Evolutionary conservation across 495 filamentous ascomycete genomes (phyloP), one percentile per base, ranked within the genome.

Genomic region (Xanthoparmelia taractica): DNA sequence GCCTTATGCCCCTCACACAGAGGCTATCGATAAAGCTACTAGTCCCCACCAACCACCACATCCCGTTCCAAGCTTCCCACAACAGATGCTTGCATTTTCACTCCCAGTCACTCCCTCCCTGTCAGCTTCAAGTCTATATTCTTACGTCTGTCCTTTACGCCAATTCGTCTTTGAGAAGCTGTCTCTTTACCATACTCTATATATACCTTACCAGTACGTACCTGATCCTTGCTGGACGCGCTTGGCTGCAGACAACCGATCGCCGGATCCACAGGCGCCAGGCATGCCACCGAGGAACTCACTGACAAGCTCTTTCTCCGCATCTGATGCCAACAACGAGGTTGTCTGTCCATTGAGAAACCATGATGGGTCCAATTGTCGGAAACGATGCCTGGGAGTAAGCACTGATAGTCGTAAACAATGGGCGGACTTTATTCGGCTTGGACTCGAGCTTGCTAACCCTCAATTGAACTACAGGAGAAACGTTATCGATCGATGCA

Each of bases 401-500:
- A 90, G 93, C 90, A 63, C 64, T 20, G 27, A 20, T 15, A 59
- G 31, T 68, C 43, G 29, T 58, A 37, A 20, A 55, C 57, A 41
- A 50, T 34, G 27, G 27, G 8, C 17, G 12, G 23, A 37, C 17
- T 57, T 15, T 0, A 33, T 8, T 33, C 29, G 0, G 34, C 33
- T 64, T 37, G 27, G 11, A 41, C 58, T 38, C 33, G 31, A 23
- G 31, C 20, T 20, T 18, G 50, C 60, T 70, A 23, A 71, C 40
- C 29, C 63, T 17, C 48, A 40, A 61, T 68, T 64, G 48, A 67
- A 43, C 56, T 68, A 72, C 76, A 96, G 91, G 92, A 96, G 78
- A 96, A 96, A 76, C 87, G 92, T 70, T 98, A 91, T 80, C 92
- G 94, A 72, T 97, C 93, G 58, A 98, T 98, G 89, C 95, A 97